A percentile compares a stretch with the other conserved stretches of the same genome.
Evolutionary conservation across 306 rosid species (phyloP).

Genomic region (Lathyrus sativus): DNA sequence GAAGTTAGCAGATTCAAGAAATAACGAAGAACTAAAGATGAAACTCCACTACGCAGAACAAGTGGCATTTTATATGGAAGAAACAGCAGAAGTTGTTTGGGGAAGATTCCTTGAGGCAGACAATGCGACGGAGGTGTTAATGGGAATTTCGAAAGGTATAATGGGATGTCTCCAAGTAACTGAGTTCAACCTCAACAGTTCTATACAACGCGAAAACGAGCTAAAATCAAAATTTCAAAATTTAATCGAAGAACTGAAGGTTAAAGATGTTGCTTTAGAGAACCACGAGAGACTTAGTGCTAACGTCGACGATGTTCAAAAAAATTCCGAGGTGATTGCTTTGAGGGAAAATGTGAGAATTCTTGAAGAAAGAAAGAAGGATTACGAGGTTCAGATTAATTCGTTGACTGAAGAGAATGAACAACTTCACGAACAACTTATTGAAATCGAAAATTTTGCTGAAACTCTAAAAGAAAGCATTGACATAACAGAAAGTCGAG

Average conservation of each 20-base stretch:
- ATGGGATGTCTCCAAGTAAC: constrained; percentile 69
- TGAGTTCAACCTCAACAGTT: constrained; percentile 63
- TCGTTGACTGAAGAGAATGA: constrained; percentile 48
- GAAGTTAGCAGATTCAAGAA: constrained; percentile 71
- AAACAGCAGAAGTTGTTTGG: constrained; percentile 89
- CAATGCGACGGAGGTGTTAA: constrained; percentile 70
- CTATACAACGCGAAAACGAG: constrained; percentile 65
- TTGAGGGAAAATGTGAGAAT: constrained; percentile 63
- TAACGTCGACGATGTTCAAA: constrained; percentile 39
- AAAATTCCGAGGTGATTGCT: constrained; percentile 52
- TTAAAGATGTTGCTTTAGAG: constrained; percentile 56
- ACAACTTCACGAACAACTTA: constrained; percentile 55
- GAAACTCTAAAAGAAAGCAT: constrained; percentile 67
- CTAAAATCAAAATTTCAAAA: constrained; percentile 51
- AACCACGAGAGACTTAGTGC: constrained; percentile 47
- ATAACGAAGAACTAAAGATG: constrained; percentile 66
- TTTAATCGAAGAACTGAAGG: constrained; percentile 54
- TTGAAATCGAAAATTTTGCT: constrained; percentile 58
- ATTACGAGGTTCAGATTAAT: constrained; percentile 49
- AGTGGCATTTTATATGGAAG: constrained; percentile 76
- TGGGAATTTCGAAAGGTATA: constrained; percentile 79
- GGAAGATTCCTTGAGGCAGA: constrained; percentile 99
- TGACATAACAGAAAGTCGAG: constrained; percentile 62
- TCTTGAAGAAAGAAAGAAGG: constrained; percentile 57
- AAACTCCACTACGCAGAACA: constrained; percentile 84